Evolutionary conservation across 768 basidiomycete species (phyloP).

Genomic region (Termitomyces sp.): DNA sequence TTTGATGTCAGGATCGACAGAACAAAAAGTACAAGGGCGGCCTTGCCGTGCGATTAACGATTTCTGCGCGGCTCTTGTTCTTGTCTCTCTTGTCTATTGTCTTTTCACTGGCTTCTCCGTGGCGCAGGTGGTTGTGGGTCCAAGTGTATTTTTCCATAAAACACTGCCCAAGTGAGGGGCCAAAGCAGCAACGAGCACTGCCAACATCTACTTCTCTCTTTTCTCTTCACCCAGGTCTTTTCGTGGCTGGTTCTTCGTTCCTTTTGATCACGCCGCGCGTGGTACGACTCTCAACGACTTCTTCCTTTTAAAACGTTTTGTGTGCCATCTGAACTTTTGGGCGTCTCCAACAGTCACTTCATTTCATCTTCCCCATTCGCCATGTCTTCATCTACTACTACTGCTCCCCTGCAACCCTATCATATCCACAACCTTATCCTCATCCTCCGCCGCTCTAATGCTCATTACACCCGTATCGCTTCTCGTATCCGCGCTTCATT

Average conservation of each 20-base stretch:
- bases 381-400: slow-evolving; percentile 14
- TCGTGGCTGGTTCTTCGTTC: slow-evolving; percentile 8
- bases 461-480: slow-evolving; percentile 32
- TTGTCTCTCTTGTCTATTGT: slow-evolving; percentile 16
- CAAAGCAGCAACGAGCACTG: slow-evolving; percentile 15
- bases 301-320: slow-evolving; percentile 2
- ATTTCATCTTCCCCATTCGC: slow-evolving; percentile 1
- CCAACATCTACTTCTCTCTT: slow-evolving; percentile 11
- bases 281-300: slow-evolving; percentile 16
- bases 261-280: slow-evolving; percentile 26
- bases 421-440: slow-evolving; percentile 29
- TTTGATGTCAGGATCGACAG: slow-evolving; percentile 1
- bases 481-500: slow-evolving; percentile 26
- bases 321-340: not conserved
- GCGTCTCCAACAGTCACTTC: not conserved
- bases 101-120: slow-evolving; percentile 11
- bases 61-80: slow-evolving; percentile 11
- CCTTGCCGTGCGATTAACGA: not conserved
- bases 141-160: slow-evolving; percentile 17
- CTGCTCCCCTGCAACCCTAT: slow-evolving; percentile 17
- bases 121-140: slow-evolving; percentile 25
- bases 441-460: slow-evolving; percentile 39
- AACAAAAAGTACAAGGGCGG: slow-evolving; percentile 13
- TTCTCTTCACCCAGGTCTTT: slow-evolving; percentile 8
- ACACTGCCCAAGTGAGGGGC: slow-evolving; percentile 1